phyloP scores from a whole-genome alignment of 2,329 filamentous ascomycete genomes.

The Didymella glomerata region DNA sequence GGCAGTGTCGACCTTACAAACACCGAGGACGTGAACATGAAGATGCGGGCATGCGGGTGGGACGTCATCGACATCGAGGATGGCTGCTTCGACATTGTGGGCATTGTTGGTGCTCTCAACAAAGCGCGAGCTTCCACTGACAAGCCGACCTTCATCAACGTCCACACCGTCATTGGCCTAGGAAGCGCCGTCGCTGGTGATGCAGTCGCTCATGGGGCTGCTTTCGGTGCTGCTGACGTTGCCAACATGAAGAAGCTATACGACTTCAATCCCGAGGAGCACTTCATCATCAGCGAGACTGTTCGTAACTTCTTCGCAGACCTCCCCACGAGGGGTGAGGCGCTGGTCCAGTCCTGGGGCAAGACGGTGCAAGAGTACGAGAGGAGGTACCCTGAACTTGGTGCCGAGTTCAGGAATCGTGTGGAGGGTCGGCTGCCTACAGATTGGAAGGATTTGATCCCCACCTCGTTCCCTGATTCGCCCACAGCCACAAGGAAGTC shows the following conservation, averaged over 20 bases:
- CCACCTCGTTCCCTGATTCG: slow-evolving; percentile 57
- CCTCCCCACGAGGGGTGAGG: slow-evolving; percentile 56
- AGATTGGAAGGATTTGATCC: slow-evolving; percentile 62
- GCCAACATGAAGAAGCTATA: slow-evolving; percentile 62
- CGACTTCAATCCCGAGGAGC: slow-evolving; percentile 60
- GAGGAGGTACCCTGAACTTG: slow-evolving; percentile 59
- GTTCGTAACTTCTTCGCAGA: slow-evolving; percentile 64
- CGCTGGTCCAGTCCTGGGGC: slow-evolving; percentile 60
- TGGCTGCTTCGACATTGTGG: slow-evolving; percentile 61
- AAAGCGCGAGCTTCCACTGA: slow-evolving; percentile 55
- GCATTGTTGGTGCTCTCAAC: slow-evolving; percentile 58
- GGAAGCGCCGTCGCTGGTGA: slow-evolving; percentile 58
- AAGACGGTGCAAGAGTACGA: slow-evolving; percentile 56
- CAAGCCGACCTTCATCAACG: slow-evolving; percentile 67
- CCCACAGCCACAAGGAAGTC: slow-evolving; percentile 62
- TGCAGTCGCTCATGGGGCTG: slow-evolving; percentile 66
- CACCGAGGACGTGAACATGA: slow-evolving; percentile 65
- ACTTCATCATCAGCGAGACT: slow-evolving; percentile 57
- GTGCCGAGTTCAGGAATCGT: slow-evolving; percentile 59
- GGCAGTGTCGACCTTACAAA: slow-evolving; percentile 64
- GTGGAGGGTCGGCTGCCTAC: slow-evolving; percentile 59
- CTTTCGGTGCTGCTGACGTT: slow-evolving; percentile 64
- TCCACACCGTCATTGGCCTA: slow-evolving; percentile 65
- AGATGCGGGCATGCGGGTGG: slow-evolving; percentile 66
- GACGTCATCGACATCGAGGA: slow-evolving; percentile 63